Percentiles rank a stretch among this genome's conserved stretches.
Evolutionary conservation across 495 filamentous ascomycete species (phyloP).

Genomic region (Hypomontagnella monticulosa): DNA sequence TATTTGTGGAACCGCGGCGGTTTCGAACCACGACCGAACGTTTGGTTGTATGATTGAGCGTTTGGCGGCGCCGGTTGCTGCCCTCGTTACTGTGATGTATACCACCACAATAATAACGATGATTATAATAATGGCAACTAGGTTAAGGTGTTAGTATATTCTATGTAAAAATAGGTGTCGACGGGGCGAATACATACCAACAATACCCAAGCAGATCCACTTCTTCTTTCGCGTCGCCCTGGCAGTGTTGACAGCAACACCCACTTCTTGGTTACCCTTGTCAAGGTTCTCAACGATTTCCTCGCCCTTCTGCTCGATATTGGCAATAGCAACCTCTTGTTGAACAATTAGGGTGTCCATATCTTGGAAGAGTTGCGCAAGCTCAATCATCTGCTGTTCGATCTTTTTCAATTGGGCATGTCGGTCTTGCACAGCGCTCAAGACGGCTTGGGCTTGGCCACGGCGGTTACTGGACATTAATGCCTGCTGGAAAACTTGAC

Average conservation of each 20-base stretch:
- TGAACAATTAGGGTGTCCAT: slow-evolving; percentile 82
- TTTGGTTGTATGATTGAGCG: slow-evolving; percentile 42
- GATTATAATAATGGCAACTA: slow-evolving; percentile 61
- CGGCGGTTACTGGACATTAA: slow-evolving; percentile 77
- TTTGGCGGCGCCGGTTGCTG: slow-evolving; percentile 13
- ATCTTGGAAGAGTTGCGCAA: slow-evolving; percentile 84
- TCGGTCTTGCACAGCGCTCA: slow-evolving; percentile 80
- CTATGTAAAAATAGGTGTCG: background rate
- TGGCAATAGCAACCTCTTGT: slow-evolving; percentile 78
- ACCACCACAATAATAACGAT: slow-evolving; percentile 61
- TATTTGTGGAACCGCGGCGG: slow-evolving; percentile 24
- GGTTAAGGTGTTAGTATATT: slow-evolving; percentile 30
- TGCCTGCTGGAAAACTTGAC: slow-evolving; percentile 84
- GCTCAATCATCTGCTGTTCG: slow-evolving; percentile 84
- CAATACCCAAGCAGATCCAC: slow-evolving; percentile 92
- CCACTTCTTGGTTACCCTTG: slow-evolving; percentile 83
- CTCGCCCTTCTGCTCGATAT: slow-evolving; percentile 84
- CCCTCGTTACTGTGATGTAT: slow-evolving; percentile 52
- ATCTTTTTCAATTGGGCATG: slow-evolving; percentile 93
- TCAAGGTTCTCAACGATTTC: slow-evolving; percentile 80
- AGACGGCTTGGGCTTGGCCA: slow-evolving; percentile 79
- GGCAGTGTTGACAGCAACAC: slow-evolving; percentile 80
- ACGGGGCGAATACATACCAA: slow-evolving; percentile 65
- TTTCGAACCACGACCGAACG: slow-evolving; percentile 30
- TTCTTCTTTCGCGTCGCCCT: slow-evolving; percentile 87